Conservation (phyloP, 306 rosid species). For the Quercus parvula region DNA sequence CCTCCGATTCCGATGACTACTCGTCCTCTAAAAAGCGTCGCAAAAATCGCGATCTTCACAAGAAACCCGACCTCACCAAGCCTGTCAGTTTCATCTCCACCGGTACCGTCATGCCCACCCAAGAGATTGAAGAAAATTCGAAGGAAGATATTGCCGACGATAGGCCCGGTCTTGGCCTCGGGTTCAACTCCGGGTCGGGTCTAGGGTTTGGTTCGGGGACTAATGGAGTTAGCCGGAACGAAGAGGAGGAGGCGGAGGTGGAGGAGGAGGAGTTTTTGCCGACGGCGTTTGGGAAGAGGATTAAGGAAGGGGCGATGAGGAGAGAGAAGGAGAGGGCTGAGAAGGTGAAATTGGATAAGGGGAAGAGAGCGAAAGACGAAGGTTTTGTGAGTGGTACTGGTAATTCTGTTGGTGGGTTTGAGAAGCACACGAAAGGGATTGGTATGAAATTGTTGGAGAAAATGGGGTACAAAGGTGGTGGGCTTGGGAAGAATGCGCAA, state of each 20-base stretch:
- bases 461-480: slow-evolving; percentile 97
- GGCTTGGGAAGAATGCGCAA: slow-evolving; percentile 86
- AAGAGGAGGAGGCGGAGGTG: too few relatives aligned
- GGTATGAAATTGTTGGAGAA: slow-evolving; percentile 77
- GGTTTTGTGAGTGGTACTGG: slow-evolving; percentile 7
- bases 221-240: too few relatives aligned
- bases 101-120: slow-evolving; percentile 31
- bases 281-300: slow-evolving; percentile 74
- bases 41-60: slow-evolving; percentile 40
- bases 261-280: slow-evolving; percentile 42
- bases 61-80: slow-evolving; percentile 36
- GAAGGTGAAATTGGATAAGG: slow-evolving; percentile 15
- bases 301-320: slow-evolving; percentile 83
- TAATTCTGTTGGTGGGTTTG: slow-evolving; percentile 53
- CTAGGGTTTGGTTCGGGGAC: slow-evolving; percentile 35
- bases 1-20: too few relatives aligned
- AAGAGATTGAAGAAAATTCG: too few relatives aligned
- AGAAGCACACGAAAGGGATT: slow-evolving; percentile 83
- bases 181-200: slow-evolving; percentile 27
- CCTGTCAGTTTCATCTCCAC: slow-evolving; percentile 87
- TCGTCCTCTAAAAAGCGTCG: slow-evolving; percentile 47
- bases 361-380: slow-evolving; percentile 32
- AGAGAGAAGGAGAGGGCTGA: slow-evolving; percentile 48
- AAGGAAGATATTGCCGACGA: too few relatives aligned
- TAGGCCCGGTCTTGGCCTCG: too few relatives aligned